Evolutionary conservation across 768 basidiomycete genomes (phyloP).

Genomic region (Lyophyllum atratum): DNA sequence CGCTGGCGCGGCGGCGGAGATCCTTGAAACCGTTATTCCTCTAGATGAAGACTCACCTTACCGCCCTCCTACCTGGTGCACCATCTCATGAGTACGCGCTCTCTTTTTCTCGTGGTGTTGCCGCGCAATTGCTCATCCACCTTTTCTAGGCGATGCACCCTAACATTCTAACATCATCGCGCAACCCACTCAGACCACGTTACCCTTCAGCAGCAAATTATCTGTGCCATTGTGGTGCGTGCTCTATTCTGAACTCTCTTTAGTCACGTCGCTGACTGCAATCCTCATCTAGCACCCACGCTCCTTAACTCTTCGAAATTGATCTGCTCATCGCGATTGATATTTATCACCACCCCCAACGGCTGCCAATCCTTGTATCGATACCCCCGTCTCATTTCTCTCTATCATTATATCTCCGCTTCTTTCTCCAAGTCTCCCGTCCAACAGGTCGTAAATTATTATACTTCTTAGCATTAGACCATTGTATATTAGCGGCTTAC

Average conservation of each 20-base stretch:
- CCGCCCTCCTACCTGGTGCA: constrained; percentile 22
- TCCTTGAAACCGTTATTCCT: constrained; percentile 11
- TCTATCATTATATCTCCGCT: not conserved
- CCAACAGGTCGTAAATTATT: too few relatives aligned
- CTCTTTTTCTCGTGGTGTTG: constrained; percentile 24
- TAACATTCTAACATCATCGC: not conserved
- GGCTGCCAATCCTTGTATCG: not conserved
- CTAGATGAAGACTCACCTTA: constrained; percentile 19
- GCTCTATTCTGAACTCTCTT: not conserved
- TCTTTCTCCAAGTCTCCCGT: not conserved
- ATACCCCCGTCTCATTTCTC: not conserved
- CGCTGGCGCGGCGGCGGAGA: not conserved
- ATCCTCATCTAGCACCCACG: not conserved
- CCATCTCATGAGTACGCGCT: constrained; percentile 15
- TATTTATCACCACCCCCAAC: not conserved
- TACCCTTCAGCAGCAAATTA: not conserved
- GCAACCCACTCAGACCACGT: not conserved
- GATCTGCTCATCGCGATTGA: not conserved
- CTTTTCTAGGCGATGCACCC: not conserved
- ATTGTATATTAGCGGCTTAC: not conserved
- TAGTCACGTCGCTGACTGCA: not conserved
- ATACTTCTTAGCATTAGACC: not conserved
- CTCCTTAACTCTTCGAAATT: not conserved
- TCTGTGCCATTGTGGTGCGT: not conserved
- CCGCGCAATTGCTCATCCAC: not conserved